Evolutionary conservation across 73 alveolate genomes (phyloP).

Genomic region (Paramecium octaurelia): DNA sequence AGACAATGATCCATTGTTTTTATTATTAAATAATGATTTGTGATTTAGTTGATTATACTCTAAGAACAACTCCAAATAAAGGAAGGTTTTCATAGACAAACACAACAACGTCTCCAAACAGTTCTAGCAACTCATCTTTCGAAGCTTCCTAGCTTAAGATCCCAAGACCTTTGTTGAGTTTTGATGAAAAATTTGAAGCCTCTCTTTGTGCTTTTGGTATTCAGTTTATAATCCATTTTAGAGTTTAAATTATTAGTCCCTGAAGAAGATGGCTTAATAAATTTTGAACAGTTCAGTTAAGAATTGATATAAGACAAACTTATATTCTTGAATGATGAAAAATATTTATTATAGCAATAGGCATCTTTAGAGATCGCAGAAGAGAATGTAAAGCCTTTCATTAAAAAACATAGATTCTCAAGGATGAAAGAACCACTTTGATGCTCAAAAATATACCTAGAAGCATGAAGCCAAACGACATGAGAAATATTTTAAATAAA

Average conservation of each 20-base stretch:
- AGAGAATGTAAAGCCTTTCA: neutral
- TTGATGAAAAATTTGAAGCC: constrained; percentile 48
- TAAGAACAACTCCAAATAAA: constrained; percentile 9
- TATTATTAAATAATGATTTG: constrained; percentile 38
- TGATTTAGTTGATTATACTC: constrained; percentile 10
- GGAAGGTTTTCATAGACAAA: neutral
- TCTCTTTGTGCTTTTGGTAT: constrained; percentile 41
- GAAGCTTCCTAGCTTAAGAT: neutral
- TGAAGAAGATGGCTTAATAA: neutral
- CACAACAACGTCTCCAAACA: constrained; percentile 29
- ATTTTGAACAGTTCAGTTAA: neutral
- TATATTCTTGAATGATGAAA: neutral
- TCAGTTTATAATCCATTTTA: neutral
- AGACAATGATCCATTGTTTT: constrained; percentile 28
- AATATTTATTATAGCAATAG: neutral
- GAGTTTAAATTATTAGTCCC: constrained; percentile 43
- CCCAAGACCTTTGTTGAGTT: neutral
- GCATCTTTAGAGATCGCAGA: neutral
- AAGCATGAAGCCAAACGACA: neutral
- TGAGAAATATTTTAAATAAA: constrained; percentile 15
- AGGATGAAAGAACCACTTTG: constrained; percentile 35
- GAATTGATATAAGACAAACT: constrained; percentile 1
- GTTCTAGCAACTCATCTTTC: constrained; percentile 35
- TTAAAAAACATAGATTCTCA: neutral
- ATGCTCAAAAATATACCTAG: constrained; percentile 43